Evolutionary conservation across 176 grass and related monocot species (phyloP).

Genomic region (Paspalum notatum): DNA sequence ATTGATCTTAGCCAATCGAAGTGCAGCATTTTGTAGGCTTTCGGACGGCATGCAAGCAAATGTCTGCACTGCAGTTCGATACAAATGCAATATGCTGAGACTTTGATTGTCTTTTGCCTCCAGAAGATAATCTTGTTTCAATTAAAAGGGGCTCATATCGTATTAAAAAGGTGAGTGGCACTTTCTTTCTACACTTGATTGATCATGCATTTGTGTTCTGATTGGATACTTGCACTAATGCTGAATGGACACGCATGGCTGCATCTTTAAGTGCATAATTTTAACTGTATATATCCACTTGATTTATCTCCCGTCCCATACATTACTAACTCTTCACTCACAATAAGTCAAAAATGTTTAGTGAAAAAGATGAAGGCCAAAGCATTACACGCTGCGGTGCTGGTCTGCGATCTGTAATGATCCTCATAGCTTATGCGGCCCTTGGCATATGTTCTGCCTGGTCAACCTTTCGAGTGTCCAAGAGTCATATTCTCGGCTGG

Average conservation of each 20-base stretch:
- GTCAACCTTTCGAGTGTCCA: neutral
- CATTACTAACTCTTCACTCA: neutral
- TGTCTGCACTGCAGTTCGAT: conserved; percentile 3
- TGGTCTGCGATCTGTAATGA: neutral
- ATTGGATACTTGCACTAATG: conserved; percentile 30
- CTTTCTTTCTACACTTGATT: conserved; percentile 6
- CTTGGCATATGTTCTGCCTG: neutral
- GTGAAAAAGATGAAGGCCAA: neutral
- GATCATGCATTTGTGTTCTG: conserved; percentile 16
- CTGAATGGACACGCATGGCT: neutral
- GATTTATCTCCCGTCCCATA: neutral
- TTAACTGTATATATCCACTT: neutral
- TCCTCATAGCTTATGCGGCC: neutral
- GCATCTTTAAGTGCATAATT: neutral
- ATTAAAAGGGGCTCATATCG: neutral
- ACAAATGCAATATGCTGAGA: conserved; percentile 1
- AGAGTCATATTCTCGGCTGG: neutral
- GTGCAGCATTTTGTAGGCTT: neutral
- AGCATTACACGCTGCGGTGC: neutral
- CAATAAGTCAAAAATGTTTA: neutral
- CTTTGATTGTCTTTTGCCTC: neutral
- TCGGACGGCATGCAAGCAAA: neutral
- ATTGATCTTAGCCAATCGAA: neutral
- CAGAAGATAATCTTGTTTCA: conserved; percentile 15
- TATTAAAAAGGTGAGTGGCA: neutral